Evolutionary conservation across 495 filamentous ascomycete species (phyloP).

Genomic region (Aspergillus egyptiacus): DNA sequence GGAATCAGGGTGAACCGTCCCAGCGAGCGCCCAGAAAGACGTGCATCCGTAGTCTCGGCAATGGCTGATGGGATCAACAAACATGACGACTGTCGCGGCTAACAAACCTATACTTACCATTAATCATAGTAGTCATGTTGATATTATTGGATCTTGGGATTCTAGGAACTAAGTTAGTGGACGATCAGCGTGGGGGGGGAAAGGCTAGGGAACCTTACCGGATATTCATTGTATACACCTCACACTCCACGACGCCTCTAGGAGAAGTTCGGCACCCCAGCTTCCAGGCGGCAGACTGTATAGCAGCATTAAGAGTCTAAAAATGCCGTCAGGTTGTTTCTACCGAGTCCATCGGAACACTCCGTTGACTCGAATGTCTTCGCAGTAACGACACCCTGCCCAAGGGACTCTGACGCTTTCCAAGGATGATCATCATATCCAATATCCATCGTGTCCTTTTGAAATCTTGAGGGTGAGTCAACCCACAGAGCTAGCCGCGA

Average conservation of each 20-base stretch:
- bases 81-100: not conserved
- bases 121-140: not conserved
- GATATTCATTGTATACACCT: no score
- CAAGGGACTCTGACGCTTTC: not conserved
- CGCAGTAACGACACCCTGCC: not conserved
- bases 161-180: not conserved
- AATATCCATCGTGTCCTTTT: not conserved
- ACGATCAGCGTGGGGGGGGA: no score
- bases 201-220: no score
- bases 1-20: not conserved
- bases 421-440: not conserved
- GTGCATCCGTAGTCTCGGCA: not conserved
- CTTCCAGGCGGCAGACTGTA: no score
- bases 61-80: not conserved
- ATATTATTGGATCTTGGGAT: not conserved
- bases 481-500: not conserved
- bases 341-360: not conserved
- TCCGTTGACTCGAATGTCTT: not conserved
- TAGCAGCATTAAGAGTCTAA: no score
- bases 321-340: not conserved
- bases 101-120: not conserved
- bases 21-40: not conserved
- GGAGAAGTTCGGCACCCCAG: slow-evolving; percentile 1
- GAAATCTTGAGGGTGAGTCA: not conserved
- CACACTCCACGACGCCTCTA: not conserved